Evolutionary conservation across 2,329 filamentous ascomycete species (phyloP).

Genomic region (Curvularia lunata): DNA sequence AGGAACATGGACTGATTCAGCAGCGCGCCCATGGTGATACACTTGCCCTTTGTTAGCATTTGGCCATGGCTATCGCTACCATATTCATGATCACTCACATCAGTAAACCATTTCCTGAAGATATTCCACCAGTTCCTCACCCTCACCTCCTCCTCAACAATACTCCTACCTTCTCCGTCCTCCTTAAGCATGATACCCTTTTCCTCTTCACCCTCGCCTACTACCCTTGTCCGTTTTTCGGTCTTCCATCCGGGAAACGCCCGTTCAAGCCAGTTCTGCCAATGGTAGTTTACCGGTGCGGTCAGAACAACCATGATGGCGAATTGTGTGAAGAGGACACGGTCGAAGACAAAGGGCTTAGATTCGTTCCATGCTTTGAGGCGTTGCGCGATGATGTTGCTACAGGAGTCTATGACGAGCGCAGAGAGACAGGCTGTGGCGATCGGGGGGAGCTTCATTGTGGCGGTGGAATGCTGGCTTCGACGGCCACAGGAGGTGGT

Average conservation of each 20-base stretch:
- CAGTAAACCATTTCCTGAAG: conserved; percentile 68
- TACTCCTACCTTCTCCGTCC: conserved; percentile 36
- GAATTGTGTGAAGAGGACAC: conserved; percentile 48
- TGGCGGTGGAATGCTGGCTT: conserved; percentile 1
- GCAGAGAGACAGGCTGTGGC: conserved; percentile 44
- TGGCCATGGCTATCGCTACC: neutral
- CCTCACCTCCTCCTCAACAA: conserved; percentile 37
- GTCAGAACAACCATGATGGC: conserved; percentile 70
- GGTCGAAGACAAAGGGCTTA: conserved; percentile 48
- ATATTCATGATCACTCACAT: conserved; percentile 46
- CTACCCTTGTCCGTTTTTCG: conserved; percentile 26
- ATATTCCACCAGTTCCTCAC: conserved; percentile 63
- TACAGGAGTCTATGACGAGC: conserved; percentile 46
- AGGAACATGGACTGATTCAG: conserved; percentile 71
- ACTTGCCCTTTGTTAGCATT: conserved; percentile 41
- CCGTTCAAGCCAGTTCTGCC: conserved; percentile 81
- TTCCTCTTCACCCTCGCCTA: conserved; percentile 35
- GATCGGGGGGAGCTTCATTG: conserved; percentile 43
- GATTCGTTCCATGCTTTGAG: conserved; percentile 46
- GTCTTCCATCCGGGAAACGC: conserved; percentile 68
- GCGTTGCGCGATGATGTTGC: conserved; percentile 48
- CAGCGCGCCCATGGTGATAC: conserved; percentile 66
- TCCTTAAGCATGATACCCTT: conserved; percentile 37
- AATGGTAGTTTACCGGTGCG: conserved; percentile 82
- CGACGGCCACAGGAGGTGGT: neutral